phyloP scores from a whole-genome alignment of 148 eudicot genomes.

The Rhododendron simsii region DNA sequence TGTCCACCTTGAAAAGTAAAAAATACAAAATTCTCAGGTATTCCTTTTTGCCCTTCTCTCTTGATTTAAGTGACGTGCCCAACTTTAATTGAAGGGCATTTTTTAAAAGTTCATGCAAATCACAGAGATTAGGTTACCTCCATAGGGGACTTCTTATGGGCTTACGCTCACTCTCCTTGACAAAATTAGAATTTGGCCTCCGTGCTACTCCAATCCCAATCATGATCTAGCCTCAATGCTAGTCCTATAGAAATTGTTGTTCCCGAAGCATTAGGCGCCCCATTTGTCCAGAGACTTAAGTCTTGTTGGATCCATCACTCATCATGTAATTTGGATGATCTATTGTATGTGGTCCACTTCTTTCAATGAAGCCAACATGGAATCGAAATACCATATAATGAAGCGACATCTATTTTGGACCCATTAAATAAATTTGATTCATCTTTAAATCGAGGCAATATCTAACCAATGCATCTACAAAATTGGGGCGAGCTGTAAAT shows the following conservation, averaged over 20 bases:
- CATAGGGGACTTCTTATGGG: neutral
- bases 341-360: neutral
- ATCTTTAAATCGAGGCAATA: neutral
- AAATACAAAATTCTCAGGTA: neutral
- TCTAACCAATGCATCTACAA: neutral
- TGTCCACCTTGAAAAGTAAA: neutral
- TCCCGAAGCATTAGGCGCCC: neutral
- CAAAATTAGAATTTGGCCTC: neutral
- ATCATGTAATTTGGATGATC: neutral
- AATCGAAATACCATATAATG: neutral
- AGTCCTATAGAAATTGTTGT: neutral
- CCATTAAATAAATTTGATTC: neutral
- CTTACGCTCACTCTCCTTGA: neutral
- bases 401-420: neutral
- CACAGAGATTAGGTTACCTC: neutral
- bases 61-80: neutral
- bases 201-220: neutral
- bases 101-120: neutral
- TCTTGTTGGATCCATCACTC: neutral
- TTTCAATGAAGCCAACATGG: neutral
- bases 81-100: neutral
- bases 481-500: neutral
- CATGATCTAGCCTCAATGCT: neutral
- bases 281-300: neutral
- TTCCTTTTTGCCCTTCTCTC: neutral